A percentile compares a stretch with the other conserved stretches of the same genome.
These are phyloP conservation scores for Lathyrus oleraceus DNA, from an alignment of 306 rosid genomes.

Conservation along the genomic window DNA sequence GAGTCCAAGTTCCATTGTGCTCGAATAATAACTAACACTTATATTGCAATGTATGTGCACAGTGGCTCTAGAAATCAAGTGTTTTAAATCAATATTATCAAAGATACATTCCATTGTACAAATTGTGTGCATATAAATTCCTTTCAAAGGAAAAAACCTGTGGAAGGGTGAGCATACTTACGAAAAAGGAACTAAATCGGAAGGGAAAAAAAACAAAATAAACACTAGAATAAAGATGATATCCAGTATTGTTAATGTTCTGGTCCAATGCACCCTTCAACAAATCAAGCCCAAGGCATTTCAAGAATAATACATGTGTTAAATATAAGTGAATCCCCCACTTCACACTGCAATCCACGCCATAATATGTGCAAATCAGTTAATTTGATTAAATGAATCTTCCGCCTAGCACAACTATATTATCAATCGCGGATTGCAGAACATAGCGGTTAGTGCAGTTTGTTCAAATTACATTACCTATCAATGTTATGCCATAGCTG, in stretches of 20 bases:
- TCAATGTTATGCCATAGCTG: not conserved
- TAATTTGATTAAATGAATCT: not conserved
- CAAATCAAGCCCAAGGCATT: not conserved
- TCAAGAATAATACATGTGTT: not conserved
- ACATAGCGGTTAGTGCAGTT: not conserved
- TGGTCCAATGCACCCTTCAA: not conserved
- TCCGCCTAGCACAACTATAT: not conserved
- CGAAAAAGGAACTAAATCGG: constrained; percentile 13
- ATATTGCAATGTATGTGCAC: constrained; percentile 7
- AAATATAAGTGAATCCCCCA: not conserved
- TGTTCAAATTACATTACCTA: not conserved
- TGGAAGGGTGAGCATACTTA: not conserved
- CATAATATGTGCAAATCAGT: not conserved
- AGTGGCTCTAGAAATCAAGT: not conserved
- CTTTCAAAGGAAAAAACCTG: not conserved
- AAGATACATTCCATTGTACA: constrained; percentile 15
- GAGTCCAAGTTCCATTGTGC: not conserved
- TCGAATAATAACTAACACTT: not conserved
- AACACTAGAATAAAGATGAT: constrained; percentile 12
- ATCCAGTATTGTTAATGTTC: not conserved
- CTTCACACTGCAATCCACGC: not conserved
- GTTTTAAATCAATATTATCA: constrained; percentile 1
- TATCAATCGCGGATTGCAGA: not conserved
- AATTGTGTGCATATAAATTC: constrained; percentile 10
- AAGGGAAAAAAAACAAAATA: not conserved